These are phyloP conservation scores for Ophiocordyceps sinensis DNA, from an alignment of 2,329 filamentous ascomycete genomes.

Conservation along the genomic window DNA sequence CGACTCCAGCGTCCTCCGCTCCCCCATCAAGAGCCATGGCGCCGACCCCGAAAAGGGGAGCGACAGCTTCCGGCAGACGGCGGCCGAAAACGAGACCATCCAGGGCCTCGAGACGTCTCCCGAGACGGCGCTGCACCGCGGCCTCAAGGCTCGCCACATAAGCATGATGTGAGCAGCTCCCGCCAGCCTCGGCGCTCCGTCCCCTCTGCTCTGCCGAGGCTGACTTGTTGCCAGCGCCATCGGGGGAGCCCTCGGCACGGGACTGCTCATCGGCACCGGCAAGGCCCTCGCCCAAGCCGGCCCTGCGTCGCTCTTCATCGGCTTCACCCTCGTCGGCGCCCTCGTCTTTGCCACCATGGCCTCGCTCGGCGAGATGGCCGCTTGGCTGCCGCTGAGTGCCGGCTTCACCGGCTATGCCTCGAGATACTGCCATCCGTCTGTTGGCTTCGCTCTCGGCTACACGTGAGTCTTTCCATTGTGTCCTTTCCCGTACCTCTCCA, in stretches of 20 bases:
- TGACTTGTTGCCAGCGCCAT: too few relatives aligned
- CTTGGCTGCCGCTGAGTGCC: constrained; percentile 63
- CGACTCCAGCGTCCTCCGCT: too few relatives aligned
- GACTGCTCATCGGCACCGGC: constrained; percentile 56
- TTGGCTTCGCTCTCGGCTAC: constrained; percentile 68
- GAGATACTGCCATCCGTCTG: constrained; percentile 65
- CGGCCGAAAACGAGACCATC: background rate
- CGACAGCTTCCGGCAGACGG: background rate
- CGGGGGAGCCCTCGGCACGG: constrained; percentile 60
- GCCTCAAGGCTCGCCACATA: constrained; percentile 39
- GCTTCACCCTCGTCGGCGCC: constrained; percentile 53
- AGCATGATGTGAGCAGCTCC: too few relatives aligned
- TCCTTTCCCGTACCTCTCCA: too few relatives aligned
- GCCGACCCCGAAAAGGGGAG: background rate
- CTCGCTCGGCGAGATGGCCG: constrained; percentile 67
- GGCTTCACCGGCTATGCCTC: constrained; percentile 73
- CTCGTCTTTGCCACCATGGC: constrained; percentile 74
- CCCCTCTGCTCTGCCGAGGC: too few relatives aligned
- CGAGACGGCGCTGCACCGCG: constrained; percentile 34
- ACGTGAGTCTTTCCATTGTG: constrained; percentile 32
- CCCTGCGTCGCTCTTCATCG: constrained; percentile 60
- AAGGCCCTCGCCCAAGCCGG: constrained; percentile 37
- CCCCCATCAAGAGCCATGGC: background rate
- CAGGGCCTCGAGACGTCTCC: constrained; percentile 31
- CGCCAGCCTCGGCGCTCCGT: too few relatives aligned